A percentile compares a stretch with the other conserved stretches of the same genome.
These are phyloP conservation scores for Trichoderma pleuroti DNA, from an alignment of 2,329 filamentous ascomycete genomes.

Conservation along the genomic window DNA sequence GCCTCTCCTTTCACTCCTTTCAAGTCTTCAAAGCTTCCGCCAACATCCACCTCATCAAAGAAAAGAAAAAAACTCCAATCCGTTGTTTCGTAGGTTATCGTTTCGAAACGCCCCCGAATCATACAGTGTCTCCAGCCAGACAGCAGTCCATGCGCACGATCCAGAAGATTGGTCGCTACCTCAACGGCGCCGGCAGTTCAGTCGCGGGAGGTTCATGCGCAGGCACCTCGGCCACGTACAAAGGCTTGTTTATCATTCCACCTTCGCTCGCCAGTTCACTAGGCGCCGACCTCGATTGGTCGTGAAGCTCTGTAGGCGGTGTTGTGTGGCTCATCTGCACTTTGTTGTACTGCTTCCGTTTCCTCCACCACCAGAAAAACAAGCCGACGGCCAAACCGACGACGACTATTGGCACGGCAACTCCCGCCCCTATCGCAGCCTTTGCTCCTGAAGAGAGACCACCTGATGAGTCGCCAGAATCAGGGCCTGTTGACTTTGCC, in stretches of 20 bases:
- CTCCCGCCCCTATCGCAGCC: conserved; percentile 30
- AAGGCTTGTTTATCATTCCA: not conserved
- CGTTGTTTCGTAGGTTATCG: not conserved
- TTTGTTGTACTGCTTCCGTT: conserved; percentile 17
- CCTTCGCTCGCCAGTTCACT: not conserved
- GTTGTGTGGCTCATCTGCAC: not conserved
- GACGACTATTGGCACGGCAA: conserved; percentile 30
- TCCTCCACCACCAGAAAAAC: conserved; percentile 32
- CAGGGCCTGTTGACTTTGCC: not conserved
- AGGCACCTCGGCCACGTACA: not conserved
- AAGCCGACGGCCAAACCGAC: conserved; percentile 26
- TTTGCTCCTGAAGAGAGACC: conserved; percentile 26
- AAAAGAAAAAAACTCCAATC: not conserved
- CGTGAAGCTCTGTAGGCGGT: conserved; percentile 15
- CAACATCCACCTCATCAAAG: not conserved
- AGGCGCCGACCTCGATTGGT: not conserved
- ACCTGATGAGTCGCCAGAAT: not conserved
- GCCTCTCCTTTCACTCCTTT: not conserved
- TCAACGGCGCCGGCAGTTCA: not conserved
- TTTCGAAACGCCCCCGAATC: not conserved
- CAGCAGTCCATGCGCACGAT: too few species aligned
- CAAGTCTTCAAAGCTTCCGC: not conserved
- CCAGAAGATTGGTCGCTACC: not conserved
- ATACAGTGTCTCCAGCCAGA: not conserved
- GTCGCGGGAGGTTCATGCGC: not conserved